A percentile compares a stretch with the other conserved stretches of the same genome.
Evolutionary conservation across 108 stramenopile species (phyloP).

Genomic region (Pseudonitzschia delicatissima): DNA sequence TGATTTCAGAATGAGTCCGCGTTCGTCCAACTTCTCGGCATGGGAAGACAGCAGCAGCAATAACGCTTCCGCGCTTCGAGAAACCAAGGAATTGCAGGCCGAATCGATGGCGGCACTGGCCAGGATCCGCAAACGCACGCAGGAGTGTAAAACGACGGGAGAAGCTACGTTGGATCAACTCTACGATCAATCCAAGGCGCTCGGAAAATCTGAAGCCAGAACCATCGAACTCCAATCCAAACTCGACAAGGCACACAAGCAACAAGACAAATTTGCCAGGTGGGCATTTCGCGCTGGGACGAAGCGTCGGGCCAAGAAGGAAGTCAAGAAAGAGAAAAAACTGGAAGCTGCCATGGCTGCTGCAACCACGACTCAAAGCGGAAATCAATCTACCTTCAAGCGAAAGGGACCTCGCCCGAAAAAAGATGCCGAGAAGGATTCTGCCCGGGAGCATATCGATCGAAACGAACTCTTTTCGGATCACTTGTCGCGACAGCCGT

Average conservation of each 20-base stretch:
- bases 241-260: not conserved
- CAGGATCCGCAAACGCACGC: not conserved
- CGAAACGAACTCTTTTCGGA: not conserved
- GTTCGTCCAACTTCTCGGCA: no score
- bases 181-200: not conserved
- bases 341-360: not conserved
- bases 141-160: not conserved
- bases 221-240: not conserved
- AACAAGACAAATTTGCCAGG: not conserved
- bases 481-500: not conserved
- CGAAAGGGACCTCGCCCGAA: not conserved
- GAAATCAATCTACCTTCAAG: not conserved
- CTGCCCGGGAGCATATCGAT: not conserved
- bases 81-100: not conserved
- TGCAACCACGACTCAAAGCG: not conserved
- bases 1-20: no score
- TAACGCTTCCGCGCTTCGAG: not conserved
- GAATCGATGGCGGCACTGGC: not conserved
- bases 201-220: not conserved
- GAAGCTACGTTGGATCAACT: not conserved
- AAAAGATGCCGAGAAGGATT: not conserved
- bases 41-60: constrained; percentile 5
- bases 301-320: not conserved
- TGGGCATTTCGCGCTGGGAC: not conserved
- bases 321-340: not conserved